phyloP scores from a whole-genome alignment of 129 eudicot species.

The Flaveria robusta region DNA sequence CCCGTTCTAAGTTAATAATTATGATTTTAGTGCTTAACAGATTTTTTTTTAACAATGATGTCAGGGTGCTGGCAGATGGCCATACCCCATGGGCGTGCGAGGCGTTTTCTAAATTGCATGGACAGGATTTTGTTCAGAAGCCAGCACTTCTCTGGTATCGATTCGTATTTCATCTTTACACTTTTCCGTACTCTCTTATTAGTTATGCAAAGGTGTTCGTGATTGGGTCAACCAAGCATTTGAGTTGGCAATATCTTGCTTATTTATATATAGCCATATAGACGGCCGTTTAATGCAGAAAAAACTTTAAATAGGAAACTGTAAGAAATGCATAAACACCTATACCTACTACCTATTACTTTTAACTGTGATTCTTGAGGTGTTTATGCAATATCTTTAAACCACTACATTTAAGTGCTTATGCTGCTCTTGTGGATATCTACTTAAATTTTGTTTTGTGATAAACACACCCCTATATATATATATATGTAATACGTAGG shows the following conservation, averaged over 20 bases:
- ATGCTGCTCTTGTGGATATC: too few relatives aligned
- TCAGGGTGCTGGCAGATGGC: constrained; percentile 90
- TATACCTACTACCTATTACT: too few relatives aligned
- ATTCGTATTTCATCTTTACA: constrained; percentile 12
- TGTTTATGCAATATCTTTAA: not conserved
- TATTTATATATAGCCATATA: not conserved
- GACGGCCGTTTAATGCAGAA: not conserved
- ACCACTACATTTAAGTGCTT: not conserved
- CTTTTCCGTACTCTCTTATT: not conserved
- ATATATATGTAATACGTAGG: too few relatives aligned
- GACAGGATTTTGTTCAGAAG: constrained; percentile 48
- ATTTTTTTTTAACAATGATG: constrained; percentile 15
- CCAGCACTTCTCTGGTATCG: constrained; percentile 74
- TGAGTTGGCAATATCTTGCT: not conserved
- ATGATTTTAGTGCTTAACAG: not conserved
- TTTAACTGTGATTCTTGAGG: not conserved
- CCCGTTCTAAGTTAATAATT: not conserved
- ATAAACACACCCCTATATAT: too few relatives aligned
- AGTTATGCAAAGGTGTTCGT: not conserved
- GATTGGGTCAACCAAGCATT: not conserved
- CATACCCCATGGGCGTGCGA: constrained; percentile 94
- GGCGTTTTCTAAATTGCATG: constrained; percentile 76
- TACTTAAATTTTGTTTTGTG: too few relatives aligned
- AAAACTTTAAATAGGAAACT: not conserved
- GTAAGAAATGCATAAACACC: not conserved